phyloP scores from a whole-genome alignment of 139 green algal genomes.

The Ostreobium quekettii region DNA sequence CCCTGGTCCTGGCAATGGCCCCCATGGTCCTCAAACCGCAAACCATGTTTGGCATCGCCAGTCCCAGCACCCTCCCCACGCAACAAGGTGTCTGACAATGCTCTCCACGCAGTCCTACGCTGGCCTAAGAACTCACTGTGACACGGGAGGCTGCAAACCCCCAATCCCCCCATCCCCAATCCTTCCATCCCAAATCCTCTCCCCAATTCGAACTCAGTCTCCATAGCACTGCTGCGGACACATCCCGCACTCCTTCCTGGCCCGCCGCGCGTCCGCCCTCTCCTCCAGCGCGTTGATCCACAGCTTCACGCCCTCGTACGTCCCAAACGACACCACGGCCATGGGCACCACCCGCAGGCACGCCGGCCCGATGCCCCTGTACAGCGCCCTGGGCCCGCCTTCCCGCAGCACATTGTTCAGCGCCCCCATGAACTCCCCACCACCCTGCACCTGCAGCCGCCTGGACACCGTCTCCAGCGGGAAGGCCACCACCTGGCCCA shows the following conservation, averaged over 20 bases:
- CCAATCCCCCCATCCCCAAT: no score
- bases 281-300: constrained; percentile 32
- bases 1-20: no score
- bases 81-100: no score
- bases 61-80: no score
- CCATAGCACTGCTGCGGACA: no score
- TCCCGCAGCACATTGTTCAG: constrained; percentile 27
- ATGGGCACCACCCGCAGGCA: constrained; percentile 68
- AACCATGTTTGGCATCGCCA: no score
- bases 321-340: constrained; percentile 65
- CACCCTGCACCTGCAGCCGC: constrained; percentile 43
- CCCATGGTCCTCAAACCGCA: no score
- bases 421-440: constrained; percentile 5
- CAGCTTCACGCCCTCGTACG: constrained; percentile 58
- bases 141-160: no score
- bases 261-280: constrained; percentile 14
- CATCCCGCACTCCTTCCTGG: constrained; percentile 21
- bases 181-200: no score
- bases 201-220: no score
- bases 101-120: no score
- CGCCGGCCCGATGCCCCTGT: constrained; percentile 54
- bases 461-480: constrained; percentile 65
- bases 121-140: no score
- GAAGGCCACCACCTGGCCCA: constrained; percentile 64
- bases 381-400: constrained; percentile 32